These are phyloP conservation scores for Didymella glomerata DNA, from an alignment of 2,329 filamentous ascomycete genomes.

Conservation along the genomic window DNA sequence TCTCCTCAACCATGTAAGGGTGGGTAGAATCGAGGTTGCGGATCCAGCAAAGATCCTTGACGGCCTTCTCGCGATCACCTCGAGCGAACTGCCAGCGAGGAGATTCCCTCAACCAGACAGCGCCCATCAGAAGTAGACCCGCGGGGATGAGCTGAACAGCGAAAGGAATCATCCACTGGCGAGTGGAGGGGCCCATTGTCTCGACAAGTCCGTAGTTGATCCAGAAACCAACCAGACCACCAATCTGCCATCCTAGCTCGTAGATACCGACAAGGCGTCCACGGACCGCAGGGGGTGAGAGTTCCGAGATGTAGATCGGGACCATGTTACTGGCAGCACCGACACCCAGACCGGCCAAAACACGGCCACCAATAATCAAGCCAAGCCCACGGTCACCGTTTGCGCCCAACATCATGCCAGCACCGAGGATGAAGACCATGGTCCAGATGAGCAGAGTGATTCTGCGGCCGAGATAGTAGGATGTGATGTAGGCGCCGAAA, in stretches of 20 bases:
- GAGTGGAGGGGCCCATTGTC: slow-evolving; percentile 54
- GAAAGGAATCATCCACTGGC: slow-evolving; percentile 61
- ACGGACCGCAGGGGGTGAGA: slow-evolving; percentile 65
- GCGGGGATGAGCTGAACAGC: slow-evolving; percentile 73
- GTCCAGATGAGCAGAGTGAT: slow-evolving; percentile 69
- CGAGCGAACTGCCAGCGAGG: slow-evolving; percentile 57
- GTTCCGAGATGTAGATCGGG: slow-evolving; percentile 67
- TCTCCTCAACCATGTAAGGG: slow-evolving; percentile 76
- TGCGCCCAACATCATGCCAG: slow-evolving; percentile 73
- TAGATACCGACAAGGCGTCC: slow-evolving; percentile 64
- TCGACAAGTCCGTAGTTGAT: slow-evolving; percentile 56
- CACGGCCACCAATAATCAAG: slow-evolving; percentile 63
- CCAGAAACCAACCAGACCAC: slow-evolving; percentile 45
- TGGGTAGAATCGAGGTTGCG: slow-evolving; percentile 65
- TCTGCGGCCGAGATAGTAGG: slow-evolving; percentile 72
- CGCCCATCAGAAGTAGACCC: slow-evolving; percentile 62
- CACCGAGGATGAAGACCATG: slow-evolving; percentile 71
- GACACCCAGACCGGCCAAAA: slow-evolving; percentile 65
- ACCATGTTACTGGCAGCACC: slow-evolving; percentile 65
- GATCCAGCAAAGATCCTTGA: slow-evolving; percentile 67
- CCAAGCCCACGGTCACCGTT: slow-evolving; percentile 57
- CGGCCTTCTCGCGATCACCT: slow-evolving; percentile 52
- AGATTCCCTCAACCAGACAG: slow-evolving; percentile 56
- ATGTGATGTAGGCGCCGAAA: slow-evolving; percentile 63
- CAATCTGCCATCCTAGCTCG: slow-evolving; percentile 60